Evolutionary conservation across 495 filamentous ascomycete genomes (phyloP), one percentile per base, ranked within the genome.

Genomic region (Pyronema omphalodes): DNA sequence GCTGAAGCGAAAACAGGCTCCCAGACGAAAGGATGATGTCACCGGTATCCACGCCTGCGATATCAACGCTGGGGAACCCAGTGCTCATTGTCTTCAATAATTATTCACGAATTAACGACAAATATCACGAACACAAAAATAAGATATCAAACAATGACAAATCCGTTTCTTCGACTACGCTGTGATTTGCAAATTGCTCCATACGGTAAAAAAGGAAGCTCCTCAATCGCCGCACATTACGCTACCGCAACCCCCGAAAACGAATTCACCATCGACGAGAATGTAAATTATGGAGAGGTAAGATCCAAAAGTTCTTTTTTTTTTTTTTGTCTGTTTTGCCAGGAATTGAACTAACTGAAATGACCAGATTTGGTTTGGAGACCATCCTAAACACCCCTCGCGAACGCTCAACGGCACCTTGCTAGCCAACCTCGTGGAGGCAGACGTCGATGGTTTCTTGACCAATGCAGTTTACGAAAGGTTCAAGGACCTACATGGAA

Each of bases 351-450:
- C 18, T 19, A n/a, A 6, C 11, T n/a, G 3, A 12, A 74, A 74
- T 55, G 70, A 71, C 5, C 67, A 81, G 70, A 82, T 86, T 73
- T 88, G 84, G 85, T 80, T 88, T 70, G 83, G 84, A 3, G 84
- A 84, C 39, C 86, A 88, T 56, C 84, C 84, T 0, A 76, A 75
- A 15, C 77, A 79, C 37, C 83, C 82, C 0, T 80, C 81, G 1
- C 74, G 74, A 45, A 69, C 82, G 9, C 63, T 84, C 2, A 66
- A 70, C 1, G 80, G 78, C 7, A 76, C 84, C 54, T 71, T 74
- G 3, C 72, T 93, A 3, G 71, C 76, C 43, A 76, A 82, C 7
- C 73, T 84, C 18, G 68, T 89, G 19, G 72, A 82, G 51, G 71
- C 73, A 37, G 70, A 88, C 63, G 73, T 76, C 23, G 71, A 83